Conservation (phyloP, 352 stramenopile genomes). For the Phytophthora uliginosa region DNA sequence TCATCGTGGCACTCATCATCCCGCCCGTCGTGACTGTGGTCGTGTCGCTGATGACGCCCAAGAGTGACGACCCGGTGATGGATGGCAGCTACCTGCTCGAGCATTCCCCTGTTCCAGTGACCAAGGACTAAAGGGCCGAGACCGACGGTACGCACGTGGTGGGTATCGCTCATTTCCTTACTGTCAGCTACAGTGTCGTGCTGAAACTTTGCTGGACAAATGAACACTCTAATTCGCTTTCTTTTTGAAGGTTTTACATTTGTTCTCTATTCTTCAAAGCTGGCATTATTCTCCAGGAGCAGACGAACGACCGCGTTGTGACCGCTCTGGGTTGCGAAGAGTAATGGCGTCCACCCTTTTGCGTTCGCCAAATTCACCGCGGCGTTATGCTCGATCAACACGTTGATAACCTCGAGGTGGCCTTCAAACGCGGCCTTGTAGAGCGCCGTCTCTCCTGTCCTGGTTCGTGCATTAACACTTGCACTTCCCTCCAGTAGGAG, state of each 20-base stretch:
- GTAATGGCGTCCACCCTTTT: background rate
- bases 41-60: constrained; percentile 61
- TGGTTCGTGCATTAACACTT: background rate
- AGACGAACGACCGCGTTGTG: background rate
- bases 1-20: constrained; percentile 78
- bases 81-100: constrained; percentile 38
- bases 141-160: background rate
- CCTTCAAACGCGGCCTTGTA: constrained; percentile 9
- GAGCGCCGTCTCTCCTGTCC: background rate
- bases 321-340: background rate
- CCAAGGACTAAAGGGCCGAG: background rate
- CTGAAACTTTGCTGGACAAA: background rate
- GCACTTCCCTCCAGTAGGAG: background rate
- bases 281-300: constrained; percentile 3
- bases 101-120: constrained; percentile 23
- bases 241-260: background rate
- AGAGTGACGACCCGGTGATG: constrained; percentile 23
- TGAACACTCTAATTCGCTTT: background rate
- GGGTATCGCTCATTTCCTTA: background rate
- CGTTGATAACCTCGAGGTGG: background rate
- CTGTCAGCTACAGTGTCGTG: background rate
- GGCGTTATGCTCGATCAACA: background rate
- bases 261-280: constrained; percentile 10
- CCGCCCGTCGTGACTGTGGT: constrained; percentile 61
- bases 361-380: constrained; percentile 1